These are phyloP conservation scores for Salix caprea DNA, from an alignment of 345 rosid species.

Conservation along the genomic window DNA sequence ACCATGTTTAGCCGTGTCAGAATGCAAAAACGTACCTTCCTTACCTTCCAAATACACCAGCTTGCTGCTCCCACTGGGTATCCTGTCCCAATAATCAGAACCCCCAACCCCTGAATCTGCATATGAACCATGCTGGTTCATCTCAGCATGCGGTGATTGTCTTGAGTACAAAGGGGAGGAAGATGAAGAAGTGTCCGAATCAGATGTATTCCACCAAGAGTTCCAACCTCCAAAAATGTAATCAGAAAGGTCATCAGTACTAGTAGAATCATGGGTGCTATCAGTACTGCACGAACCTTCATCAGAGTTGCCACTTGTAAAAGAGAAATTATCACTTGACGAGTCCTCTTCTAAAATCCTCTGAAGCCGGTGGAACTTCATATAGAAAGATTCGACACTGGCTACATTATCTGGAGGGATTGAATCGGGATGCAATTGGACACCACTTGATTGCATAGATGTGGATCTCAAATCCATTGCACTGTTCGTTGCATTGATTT, in stretches of 20 bases:
- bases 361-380: slow-evolving; percentile 55
- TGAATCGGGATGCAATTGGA: slow-evolving; percentile 26
- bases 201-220: slow-evolving; percentile 42
- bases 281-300: slow-evolving; percentile 89
- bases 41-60: slow-evolving; percentile 23
- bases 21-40: slow-evolving; percentile 38
- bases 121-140: slow-evolving; percentile 22
- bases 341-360: slow-evolving; percentile 75
- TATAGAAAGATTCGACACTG: slow-evolving; percentile 56
- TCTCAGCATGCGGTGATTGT: slow-evolving; percentile 31
- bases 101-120: not conserved
- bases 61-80: slow-evolving; percentile 15
- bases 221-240: slow-evolving; percentile 56
- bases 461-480: slow-evolving; percentile 32
- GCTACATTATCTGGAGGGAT: slow-evolving; percentile 31
- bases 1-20: slow-evolving; percentile 32
- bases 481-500: slow-evolving; percentile 17
- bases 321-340: slow-evolving; percentile 78
- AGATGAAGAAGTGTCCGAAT: slow-evolving; percentile 56
- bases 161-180: slow-evolving; percentile 52
- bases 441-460: slow-evolving; percentile 19
- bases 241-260: slow-evolving; percentile 76
- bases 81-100: slow-evolving; percentile 7
- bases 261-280: slow-evolving; percentile 57
- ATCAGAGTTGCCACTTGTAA: slow-evolving; percentile 77